Evolutionary conservation across 2,329 filamentous ascomycete genomes (phyloP).

Genomic region (Fusarium scirpi): DNA sequence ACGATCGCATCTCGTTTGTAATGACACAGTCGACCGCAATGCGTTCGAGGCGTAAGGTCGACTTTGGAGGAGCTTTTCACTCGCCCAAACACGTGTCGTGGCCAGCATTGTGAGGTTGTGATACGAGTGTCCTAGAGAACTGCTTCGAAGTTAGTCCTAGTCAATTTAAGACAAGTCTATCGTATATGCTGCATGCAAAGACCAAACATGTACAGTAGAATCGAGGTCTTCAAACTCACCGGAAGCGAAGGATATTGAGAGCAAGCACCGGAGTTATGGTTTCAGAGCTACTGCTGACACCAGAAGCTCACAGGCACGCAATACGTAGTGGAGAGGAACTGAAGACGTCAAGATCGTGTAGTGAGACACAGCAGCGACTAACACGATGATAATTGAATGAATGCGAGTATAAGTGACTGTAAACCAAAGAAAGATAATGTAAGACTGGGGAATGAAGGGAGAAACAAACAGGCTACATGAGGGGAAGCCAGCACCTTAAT

Average conservation of each 20-base stretch:
- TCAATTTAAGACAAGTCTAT: not conserved
- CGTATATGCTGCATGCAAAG: not conserved
- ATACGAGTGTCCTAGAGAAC: slow-evolving; percentile 3
- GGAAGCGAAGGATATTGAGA: slow-evolving; percentile 2
- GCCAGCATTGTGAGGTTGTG: slow-evolving; percentile 41
- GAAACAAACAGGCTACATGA: slow-evolving; percentile 22
- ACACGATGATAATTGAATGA: slow-evolving; percentile 10
- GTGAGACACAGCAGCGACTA: slow-evolving; percentile 25
- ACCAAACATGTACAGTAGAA: not conserved
- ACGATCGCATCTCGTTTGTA: slow-evolving; percentile 41
- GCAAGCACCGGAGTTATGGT: slow-evolving; percentile 19
- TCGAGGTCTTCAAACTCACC: slow-evolving; percentile 17
- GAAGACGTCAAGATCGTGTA: slow-evolving; percentile 6
- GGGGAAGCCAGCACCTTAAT: slow-evolving; percentile 32
- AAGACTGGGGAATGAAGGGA: slow-evolving; percentile 16
- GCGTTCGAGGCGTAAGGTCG: slow-evolving; percentile 19
- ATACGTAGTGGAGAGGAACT: not conserved
- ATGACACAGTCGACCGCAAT: slow-evolving; percentile 23
- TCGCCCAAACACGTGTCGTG: slow-evolving; percentile 46
- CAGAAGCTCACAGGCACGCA: slow-evolving; percentile 4
- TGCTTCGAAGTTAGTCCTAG: slow-evolving; percentile 6
- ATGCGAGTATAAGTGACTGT: slow-evolving; percentile 10
- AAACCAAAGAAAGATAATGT: not conserved
- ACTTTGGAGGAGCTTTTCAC: slow-evolving; percentile 45
- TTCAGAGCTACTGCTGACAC: slow-evolving; percentile 18